Conservation (phyloP, 2,329 filamentous ascomycete genomes). For the Xylariaceae sp. region DNA sequence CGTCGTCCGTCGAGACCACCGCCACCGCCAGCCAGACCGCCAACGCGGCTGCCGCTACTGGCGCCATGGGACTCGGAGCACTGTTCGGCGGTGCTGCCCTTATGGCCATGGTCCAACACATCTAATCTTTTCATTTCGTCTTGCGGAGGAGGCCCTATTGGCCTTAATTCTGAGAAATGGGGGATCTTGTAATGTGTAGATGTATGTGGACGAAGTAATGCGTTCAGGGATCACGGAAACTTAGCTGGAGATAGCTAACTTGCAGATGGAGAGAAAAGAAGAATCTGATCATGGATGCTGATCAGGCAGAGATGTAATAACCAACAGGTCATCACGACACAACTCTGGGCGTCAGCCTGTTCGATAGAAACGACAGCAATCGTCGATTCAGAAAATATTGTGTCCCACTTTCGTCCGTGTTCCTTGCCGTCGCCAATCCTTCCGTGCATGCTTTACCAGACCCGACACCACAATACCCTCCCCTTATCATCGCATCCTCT, state of each 20-base stretch:
- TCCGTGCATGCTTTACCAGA: too few species aligned
- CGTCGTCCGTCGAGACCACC: not conserved
- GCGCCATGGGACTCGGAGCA: constrained; percentile 14
- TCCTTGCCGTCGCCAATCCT: too few species aligned
- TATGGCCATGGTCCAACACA: constrained; percentile 17
- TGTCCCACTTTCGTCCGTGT: too few species aligned
- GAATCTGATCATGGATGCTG: too few species aligned
- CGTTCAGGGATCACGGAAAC: not conserved
- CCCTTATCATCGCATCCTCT: not conserved
- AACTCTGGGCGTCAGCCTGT: too few species aligned
- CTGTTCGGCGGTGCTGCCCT: constrained; percentile 21
- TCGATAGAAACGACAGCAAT: too few species aligned
- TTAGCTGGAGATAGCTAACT: not conserved
- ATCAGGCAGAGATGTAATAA: too few species aligned
- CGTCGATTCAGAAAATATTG: too few species aligned
- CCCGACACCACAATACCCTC: too few species aligned
- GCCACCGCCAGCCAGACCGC: constrained; percentile 3
- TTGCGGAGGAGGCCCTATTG: not conserved
- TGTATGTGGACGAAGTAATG: not conserved
- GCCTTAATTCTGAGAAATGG: not conserved
- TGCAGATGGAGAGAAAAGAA: too few species aligned
- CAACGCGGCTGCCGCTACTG: constrained; percentile 15
- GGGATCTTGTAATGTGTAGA: constrained; percentile 4
- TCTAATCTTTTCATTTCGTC: constrained; percentile 10
- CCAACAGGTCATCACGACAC: too few species aligned